Base-by-base conservation (phyloP, 306 rosid genomes). In the Prosopis cineraria region DNA sequence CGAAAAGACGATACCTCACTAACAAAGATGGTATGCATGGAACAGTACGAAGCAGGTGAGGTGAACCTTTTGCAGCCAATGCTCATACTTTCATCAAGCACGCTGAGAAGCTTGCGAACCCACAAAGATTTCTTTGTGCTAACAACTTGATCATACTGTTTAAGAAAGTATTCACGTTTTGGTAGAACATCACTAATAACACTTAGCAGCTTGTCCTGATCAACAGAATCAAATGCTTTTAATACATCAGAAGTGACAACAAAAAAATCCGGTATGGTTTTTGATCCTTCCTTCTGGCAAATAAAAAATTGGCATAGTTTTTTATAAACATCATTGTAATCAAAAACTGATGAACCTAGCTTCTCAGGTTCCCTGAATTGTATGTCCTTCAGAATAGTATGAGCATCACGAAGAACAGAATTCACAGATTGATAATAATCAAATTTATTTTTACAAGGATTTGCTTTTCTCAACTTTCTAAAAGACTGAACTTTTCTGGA, bases 271-370 rank as follows among this genome's bases (percentile, higher is more conserved):
- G 97, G 91, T 82, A 77, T 62, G 63, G 68, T 12, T 37, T 73
- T 50, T 58, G 70, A 64, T 30, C 81, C 83, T 30, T 81, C 85
- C 87, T 83, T 88, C 29, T 81, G 81, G 68, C 70, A 84, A 84
- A 81, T 68, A 76, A 88, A 72, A 84, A 90, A 91, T 31, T 91
- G 86, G 41, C 93, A 85, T 25, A 94, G 74, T 74, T 84, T 92
- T 82, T 56, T 82, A 63, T 94, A 94, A 68, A 89, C 87, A 80
- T 88, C 97, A 86, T 90, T 90, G 85, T 94, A 94, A 74, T 94
- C 91, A 82, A 94, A 94, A 72, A 94, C 95, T 3, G 98, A 94
- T 53, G 98, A 88, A 70, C 98, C 98, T 74, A 94, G 79, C 59
- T 83, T 87, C 83, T 85, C 84, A 29, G 95, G 90, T 73, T 88